Evolutionary conservation across 768 basidiomycete genomes (phyloP).

Genomic region (Trametes sanguinea): DNA sequence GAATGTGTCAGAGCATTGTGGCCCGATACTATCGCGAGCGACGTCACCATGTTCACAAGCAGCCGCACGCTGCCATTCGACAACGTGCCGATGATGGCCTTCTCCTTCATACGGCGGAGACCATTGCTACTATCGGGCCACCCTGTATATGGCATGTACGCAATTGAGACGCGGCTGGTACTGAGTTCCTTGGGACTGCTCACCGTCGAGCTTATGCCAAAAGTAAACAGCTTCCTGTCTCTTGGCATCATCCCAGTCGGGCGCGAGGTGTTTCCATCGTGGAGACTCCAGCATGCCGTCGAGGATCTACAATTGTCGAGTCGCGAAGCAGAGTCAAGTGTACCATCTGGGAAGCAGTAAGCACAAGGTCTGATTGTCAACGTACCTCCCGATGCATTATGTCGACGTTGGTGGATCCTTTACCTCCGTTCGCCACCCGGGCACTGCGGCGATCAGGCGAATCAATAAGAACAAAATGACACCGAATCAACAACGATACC

Average conservation of each 20-base stretch:
- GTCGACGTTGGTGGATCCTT: slow-evolving; percentile 55
- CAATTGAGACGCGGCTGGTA: neutral
- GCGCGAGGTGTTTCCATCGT: slow-evolving; percentile 53
- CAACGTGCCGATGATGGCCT: slow-evolving; percentile 51
- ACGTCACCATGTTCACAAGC: slow-evolving; percentile 58
- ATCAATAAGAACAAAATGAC: neutral
- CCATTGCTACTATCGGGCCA: slow-evolving; percentile 59
- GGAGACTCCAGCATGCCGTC: slow-evolving; percentile 52
- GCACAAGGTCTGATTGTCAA: neutral
- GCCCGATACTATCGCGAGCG: neutral
- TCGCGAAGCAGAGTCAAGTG: neutral
- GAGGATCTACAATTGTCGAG: slow-evolving; percentile 45
- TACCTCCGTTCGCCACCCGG: slow-evolving; percentile 45
- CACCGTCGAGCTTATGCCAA: slow-evolving; percentile 66
- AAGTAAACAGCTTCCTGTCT: slow-evolving; percentile 47
- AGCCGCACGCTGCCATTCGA: slow-evolving; percentile 68
- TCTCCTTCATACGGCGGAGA: slow-evolving; percentile 52
- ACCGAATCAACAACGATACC: slow-evolving; percentile 10
- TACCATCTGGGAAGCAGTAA: too few relatives aligned
- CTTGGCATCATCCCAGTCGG: slow-evolving; percentile 44
- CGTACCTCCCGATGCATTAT: slow-evolving; percentile 54
- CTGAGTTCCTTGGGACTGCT: neutral
- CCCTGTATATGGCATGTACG: slow-evolving; percentile 35
- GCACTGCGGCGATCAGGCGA: slow-evolving; percentile 33
- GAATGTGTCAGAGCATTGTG: neutral